Percentiles rank a stretch among this genome's conserved stretches.
phyloP scores from a whole-genome alignment of 192 early-diverging fungal species.

The Chytriomyces hyalinus region DNA sequence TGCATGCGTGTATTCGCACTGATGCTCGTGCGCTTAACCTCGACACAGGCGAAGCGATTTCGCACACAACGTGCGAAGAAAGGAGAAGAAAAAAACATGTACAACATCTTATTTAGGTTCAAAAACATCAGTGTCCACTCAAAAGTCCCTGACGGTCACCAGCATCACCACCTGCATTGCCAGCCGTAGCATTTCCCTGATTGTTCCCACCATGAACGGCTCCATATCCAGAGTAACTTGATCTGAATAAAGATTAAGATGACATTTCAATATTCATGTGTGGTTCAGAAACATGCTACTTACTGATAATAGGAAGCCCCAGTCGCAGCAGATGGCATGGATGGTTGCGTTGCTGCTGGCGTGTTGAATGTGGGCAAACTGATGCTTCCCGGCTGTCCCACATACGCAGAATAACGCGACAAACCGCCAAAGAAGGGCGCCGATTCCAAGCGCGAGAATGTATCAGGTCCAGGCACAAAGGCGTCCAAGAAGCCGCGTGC shows the following conservation, averaged over 20 bases:
- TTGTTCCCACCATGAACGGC: background rate
- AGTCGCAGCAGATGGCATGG: background rate
- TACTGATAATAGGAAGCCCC: conserved; percentile 20
- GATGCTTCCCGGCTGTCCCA: conserved; percentile 20
- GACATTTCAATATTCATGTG: background rate
- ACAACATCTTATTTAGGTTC: no score
- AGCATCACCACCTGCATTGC: no score
- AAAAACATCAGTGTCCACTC: no score
- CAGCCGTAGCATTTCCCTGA: no score
- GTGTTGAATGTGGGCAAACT: conserved; percentile 14
- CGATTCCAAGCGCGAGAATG: conserved; percentile 22
- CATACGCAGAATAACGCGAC: conserved; percentile 3
- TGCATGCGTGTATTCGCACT: no score
- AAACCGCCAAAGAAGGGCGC: background rate
- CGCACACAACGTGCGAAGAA: no score
- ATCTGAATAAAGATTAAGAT: background rate
- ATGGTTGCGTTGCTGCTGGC: background rate
- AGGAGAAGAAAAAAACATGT: no score
- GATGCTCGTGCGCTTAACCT: no score
- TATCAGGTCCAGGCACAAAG: background rate
- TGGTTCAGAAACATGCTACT: background rate
- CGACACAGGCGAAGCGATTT: no score
- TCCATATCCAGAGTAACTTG: conserved; percentile 25
- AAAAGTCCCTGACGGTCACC: no score
- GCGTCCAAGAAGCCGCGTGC: conserved; percentile 16